Conservation (phyloP, 306 rosid genomes). For the Cucurbita pepo region DNA sequence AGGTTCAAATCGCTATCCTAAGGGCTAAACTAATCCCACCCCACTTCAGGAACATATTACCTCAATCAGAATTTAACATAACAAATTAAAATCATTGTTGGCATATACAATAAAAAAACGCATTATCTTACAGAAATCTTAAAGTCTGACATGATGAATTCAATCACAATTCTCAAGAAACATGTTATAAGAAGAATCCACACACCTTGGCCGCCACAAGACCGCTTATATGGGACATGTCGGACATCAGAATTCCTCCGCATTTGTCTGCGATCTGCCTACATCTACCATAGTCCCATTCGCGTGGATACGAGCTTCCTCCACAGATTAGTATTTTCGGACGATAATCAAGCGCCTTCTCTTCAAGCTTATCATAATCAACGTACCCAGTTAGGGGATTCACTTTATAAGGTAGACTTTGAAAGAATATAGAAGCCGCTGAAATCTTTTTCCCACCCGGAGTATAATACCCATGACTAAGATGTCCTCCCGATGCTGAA, state of each 20-base stretch:
- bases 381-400: slow-evolving; percentile 58
- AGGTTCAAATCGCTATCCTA: neutral
- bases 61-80: neutral
- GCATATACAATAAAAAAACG: neutral
- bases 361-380: slow-evolving; percentile 75
- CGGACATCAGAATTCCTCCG: slow-evolving; percentile 73
- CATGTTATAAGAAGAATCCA: neutral
- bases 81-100: neutral
- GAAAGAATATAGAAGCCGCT: slow-evolving; percentile 59
- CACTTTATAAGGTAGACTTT: slow-evolving; percentile 60
- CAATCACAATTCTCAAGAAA: neutral
- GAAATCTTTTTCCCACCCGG: slow-evolving; percentile 63
- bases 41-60: too few species aligned
- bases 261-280: slow-evolving; percentile 68
- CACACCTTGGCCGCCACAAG: slow-evolving; percentile 75
- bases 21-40: neutral
- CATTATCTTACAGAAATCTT: neutral
- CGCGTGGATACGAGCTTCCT: slow-evolving; percentile 75
- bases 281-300: slow-evolving; percentile 68
- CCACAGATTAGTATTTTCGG: slow-evolving; percentile 82
- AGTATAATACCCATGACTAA: slow-evolving; percentile 77
- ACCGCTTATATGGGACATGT: slow-evolving; percentile 89
- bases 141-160: neutral
- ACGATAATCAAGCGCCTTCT: slow-evolving; percentile 59
- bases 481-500: slow-evolving; percentile 76